phyloP scores from a whole-genome alignment of 352 stramenopile genomes.

The Thalassiosira livingstoniorum region DNA sequence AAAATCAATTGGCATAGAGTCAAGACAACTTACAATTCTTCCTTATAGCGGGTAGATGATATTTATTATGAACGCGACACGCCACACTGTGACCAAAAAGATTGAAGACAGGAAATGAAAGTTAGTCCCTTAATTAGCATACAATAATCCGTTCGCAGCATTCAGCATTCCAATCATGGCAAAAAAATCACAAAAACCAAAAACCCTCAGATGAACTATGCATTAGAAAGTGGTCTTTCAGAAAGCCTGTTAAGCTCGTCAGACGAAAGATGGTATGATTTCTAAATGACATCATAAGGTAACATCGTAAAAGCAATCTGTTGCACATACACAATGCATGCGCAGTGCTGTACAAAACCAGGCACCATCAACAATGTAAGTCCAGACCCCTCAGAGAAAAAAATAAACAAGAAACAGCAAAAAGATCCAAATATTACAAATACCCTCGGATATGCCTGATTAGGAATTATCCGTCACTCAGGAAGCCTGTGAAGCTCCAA shows the following conservation, averaged over 20 bases:
- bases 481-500: slow-evolving; percentile 56
- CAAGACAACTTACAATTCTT: too few relatives aligned
- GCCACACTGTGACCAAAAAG: too few relatives aligned
- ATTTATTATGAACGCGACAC: too few relatives aligned
- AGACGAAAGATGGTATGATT: slow-evolving; percentile 57
- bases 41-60: too few relatives aligned
- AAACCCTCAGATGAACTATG: slow-evolving; percentile 59
- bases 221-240: slow-evolving; percentile 51
- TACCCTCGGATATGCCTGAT: slow-evolving; percentile 58
- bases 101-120: too few relatives aligned
- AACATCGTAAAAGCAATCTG: too few relatives aligned
- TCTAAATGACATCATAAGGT: slow-evolving; percentile 15
- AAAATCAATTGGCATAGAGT: too few relatives aligned
- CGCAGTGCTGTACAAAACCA: too few relatives aligned
- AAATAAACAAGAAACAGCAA: slow-evolving; percentile 3
- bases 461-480: slow-evolving; percentile 48
- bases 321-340: too few relatives aligned
- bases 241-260: slow-evolving; percentile 57
- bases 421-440: not conserved
- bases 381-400: not conserved
- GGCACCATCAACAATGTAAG: too few relatives aligned
- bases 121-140: too few relatives aligned
- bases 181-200: not conserved
- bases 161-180: not conserved
- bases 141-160: too few relatives aligned